A percentile compares a stretch with the other conserved stretches of the same genome.
Conservation (phyloP, 2,329 filamentous ascomycete species). For the Trichophyton benhamiae region DNA sequence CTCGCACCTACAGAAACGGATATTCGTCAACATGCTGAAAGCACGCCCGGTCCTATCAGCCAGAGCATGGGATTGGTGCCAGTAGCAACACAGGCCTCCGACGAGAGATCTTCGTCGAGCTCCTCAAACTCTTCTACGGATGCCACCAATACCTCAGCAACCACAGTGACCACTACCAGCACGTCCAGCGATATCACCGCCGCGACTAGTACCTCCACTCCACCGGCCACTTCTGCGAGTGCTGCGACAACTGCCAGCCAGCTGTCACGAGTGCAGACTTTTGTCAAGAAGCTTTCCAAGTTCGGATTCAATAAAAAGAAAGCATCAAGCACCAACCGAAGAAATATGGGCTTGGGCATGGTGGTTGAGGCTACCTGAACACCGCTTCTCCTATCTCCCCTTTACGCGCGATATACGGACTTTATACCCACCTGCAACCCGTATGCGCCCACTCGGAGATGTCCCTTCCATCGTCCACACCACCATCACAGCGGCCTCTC, state of each 20-base stretch:
- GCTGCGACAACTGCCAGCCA: not conserved
- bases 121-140: not conserved
- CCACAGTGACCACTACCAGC: not conserved
- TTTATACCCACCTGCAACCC: not conserved
- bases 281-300: not conserved
- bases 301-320: slow-evolving; percentile 2
- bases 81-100: not conserved
- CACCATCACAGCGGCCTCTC: not conserved
- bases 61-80: not conserved
- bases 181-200: not conserved
- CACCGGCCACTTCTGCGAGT: too few relatives aligned
- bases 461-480: not conserved
- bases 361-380: not conserved
- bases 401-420: not conserved
- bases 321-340: not conserved
- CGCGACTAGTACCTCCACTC: not conserved
- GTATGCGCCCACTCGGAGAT: not conserved
- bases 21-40: not conserved
- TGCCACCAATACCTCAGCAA: not conserved
- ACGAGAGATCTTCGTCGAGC: not conserved
- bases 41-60: not conserved
- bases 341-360: not conserved
- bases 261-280: not conserved
- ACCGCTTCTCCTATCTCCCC: not conserved
- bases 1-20: not conserved